Evolutionary conservation across 1,284 basidiomycete genomes (phyloP), one percentile per base, ranked within the genome.

Genomic region (Hymenochaete sp.): DNA sequence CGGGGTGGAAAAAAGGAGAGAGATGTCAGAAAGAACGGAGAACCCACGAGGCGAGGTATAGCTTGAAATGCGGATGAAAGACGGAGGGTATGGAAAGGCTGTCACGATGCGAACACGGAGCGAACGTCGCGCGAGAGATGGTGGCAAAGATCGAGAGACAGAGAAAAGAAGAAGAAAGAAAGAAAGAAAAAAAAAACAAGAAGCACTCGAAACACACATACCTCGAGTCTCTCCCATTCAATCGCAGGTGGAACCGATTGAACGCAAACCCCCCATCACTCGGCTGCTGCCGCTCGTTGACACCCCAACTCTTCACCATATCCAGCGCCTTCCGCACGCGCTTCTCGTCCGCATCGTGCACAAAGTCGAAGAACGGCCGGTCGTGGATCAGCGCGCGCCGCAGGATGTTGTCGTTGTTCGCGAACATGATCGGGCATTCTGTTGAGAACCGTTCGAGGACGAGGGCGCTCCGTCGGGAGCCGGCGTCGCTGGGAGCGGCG

Each of bases 231-330:
- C 83, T 63, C 0, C 79, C 80, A 41, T 67, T 65, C 1, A 69
- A 62, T 47, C 70, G 59, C 2, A 84, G 55, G 27, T 59, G 63
- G 55, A 87, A 87, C 55, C 72, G 74, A 9, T 82, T 81, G 61
- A 81, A 86, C 10, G 82, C 83, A 57, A 86, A 87, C 0, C 84
- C 83, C 24, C 83, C 83, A 53, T 85, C 82, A 57, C 79, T 82
- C 16, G 83, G 83, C 59, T 82, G 78, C 0, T 83, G 84, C 5
- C 75, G 71, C 58, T 85, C 83, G 51, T 85, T 85, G 38, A 85
- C 82, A 14, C 82, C 83, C 79, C 82, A 86, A 2, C 73, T 70
- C 58, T 87, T 87, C 53, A 85, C 74, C 42, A 73, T 71, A 50
- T 77, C 75, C 46, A 87, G 77, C 79, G 82, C 86, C 46, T 67